phyloP scores from a whole-genome alignment of 805 yeast species.

The Sugiyamaella marilandica region DNA sequence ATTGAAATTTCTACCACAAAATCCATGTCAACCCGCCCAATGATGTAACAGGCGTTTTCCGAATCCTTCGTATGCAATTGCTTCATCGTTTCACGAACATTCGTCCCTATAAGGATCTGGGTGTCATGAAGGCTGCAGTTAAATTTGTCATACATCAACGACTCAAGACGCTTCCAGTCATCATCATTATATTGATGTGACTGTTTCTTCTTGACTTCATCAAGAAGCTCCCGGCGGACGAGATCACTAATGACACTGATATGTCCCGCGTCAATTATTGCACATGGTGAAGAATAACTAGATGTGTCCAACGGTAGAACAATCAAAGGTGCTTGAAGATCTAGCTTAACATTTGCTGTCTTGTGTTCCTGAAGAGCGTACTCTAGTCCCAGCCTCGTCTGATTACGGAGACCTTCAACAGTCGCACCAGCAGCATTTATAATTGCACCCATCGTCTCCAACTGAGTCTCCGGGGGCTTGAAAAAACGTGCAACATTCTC shows the following conservation, averaged over 20 bases:
- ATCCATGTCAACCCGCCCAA: constrained; percentile 72
- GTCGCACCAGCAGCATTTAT: constrained; percentile 94
- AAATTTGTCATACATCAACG: constrained; percentile 87
- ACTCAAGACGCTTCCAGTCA: constrained; percentile 72
- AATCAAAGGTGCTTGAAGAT: constrained; percentile 89
- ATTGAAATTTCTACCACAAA: constrained; percentile 78
- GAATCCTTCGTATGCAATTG: constrained; percentile 48
- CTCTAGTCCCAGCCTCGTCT: constrained; percentile 87
- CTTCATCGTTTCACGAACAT: constrained; percentile 69
- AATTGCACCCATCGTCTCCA: constrained; percentile 84
- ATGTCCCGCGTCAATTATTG: constrained; percentile 93
- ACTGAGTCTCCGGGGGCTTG: constrained; percentile 78
- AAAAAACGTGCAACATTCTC: constrained; percentile 74
- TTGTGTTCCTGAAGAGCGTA: constrained; percentile 94
- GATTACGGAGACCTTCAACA: constrained; percentile 82
- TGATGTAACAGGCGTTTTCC: constrained; percentile 52
- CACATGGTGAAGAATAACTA: constrained; percentile 80
- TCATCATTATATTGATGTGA: constrained; percentile 48
- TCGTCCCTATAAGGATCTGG: constrained; percentile 81
- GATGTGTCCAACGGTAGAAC: constrained; percentile 79
- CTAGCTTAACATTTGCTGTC: constrained; percentile 77
- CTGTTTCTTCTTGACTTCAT: constrained; percentile 59
- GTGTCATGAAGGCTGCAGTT: constrained; percentile 74
- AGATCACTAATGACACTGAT: constrained; percentile 77
- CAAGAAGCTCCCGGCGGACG: constrained; percentile 62